phyloP scores from a whole-genome alignment of 495 filamentous ascomycete genomes.

The Lichenothelia convexa region DNA sequence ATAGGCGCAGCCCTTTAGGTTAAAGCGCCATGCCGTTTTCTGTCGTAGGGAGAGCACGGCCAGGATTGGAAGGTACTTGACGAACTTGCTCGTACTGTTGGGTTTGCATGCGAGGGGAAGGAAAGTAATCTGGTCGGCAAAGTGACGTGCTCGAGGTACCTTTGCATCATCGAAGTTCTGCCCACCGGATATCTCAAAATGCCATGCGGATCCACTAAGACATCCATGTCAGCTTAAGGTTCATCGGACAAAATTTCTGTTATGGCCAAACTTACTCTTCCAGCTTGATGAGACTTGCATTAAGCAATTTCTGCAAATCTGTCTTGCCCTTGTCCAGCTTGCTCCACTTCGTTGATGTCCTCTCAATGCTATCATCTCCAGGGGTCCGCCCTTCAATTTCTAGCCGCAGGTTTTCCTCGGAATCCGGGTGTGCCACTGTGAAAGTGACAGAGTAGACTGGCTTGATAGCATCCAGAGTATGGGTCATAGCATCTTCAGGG shows the following conservation, averaged over 20 bases:
- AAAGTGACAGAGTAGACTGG: slow-evolving; percentile 9
- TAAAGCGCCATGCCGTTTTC: slow-evolving; percentile 7
- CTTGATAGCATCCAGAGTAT: slow-evolving; percentile 5
- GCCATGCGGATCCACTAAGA: slow-evolving; percentile 7
- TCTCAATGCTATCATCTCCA: slow-evolving; percentile 1
- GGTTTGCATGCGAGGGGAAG: neutral
- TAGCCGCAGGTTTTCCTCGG: slow-evolving; percentile 7
- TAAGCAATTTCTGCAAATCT: slow-evolving; percentile 4
- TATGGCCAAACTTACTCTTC: neutral
- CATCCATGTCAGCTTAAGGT: neutral
- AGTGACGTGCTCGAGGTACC: slow-evolving; percentile 1
- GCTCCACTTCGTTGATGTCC: slow-evolving; percentile 8
- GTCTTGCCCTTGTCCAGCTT: slow-evolving; percentile 9
- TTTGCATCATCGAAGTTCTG: slow-evolving; percentile 8
- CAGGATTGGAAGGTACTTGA: too few species aligned
- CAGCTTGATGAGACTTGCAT: slow-evolving; percentile 8
- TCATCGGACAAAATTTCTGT: neutral
- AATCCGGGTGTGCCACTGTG: slow-evolving; percentile 2
- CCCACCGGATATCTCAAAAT: slow-evolving; percentile 8
- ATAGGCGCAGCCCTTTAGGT: slow-evolving; percentile 5
- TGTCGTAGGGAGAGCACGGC: slow-evolving; percentile 6
- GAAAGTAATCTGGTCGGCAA: neutral
- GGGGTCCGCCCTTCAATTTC: too few species aligned
- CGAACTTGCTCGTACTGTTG: neutral
- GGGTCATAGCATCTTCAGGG: slow-evolving; percentile 3